Evolutionary conservation across 352 stramenopile species (phyloP).

Genomic region (Sclerospora graminicola): DNA sequence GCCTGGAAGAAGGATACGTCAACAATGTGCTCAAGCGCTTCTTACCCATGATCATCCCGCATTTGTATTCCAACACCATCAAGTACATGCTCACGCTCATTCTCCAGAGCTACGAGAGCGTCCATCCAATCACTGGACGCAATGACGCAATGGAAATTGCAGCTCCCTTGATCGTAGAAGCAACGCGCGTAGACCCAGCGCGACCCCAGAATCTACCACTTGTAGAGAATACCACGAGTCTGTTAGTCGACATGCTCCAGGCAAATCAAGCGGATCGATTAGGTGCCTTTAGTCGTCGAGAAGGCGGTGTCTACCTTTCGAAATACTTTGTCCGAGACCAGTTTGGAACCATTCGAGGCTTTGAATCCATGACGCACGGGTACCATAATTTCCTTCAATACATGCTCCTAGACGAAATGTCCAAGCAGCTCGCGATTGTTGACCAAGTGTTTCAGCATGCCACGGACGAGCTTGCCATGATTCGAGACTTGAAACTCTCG

Average conservation of each 20-base stretch:
- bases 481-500: conserved; percentile 28
- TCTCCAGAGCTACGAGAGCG: conserved; percentile 81
- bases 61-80: conserved; percentile 84
- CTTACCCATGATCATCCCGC: conserved; percentile 61
- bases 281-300: conserved; percentile 68
- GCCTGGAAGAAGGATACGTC: conserved; percentile 80
- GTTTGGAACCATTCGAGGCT: conserved; percentile 82
- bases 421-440: conserved; percentile 60
- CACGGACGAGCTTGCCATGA: conserved; percentile 45
- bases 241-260: conserved; percentile 82
- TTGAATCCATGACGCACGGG: conserved; percentile 82
- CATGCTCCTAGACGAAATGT: conserved; percentile 79
- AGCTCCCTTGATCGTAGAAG: conserved; percentile 42
- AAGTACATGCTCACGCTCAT: conserved; percentile 87
- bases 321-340: conserved; percentile 87
- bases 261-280: conserved; percentile 80
- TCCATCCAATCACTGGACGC: conserved; percentile 77
- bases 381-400: conserved; percentile 88
- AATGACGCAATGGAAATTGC: conserved; percentile 84
- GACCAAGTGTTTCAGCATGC: conserved; percentile 63
- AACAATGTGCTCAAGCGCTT: conserved; percentile 72
- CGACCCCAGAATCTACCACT: conserved; percentile 33
- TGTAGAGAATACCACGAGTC: conserved; percentile 66
- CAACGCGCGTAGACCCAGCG: conserved; percentile 31
- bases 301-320: conserved; percentile 73